phyloP scores from a whole-genome alignment of 495 filamentous ascomycete genomes.

The Opeltia flavorubescens region DNA sequence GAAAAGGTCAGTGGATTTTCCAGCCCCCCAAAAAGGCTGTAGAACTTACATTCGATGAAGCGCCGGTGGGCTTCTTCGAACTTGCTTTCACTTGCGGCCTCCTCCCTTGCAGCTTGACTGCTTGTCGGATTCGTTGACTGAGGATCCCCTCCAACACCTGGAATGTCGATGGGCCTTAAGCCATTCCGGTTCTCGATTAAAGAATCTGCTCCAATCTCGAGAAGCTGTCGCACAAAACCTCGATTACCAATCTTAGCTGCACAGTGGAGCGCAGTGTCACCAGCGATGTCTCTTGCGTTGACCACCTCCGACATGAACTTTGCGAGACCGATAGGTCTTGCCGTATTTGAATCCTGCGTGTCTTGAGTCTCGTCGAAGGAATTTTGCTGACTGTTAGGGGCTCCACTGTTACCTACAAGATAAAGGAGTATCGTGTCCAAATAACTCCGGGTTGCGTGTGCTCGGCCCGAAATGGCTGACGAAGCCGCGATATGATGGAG shows the following conservation, averaged over 20 bases:
- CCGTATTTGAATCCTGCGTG: constrained; percentile 7
- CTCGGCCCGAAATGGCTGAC: constrained; percentile 81
- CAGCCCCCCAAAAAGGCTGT: constrained; percentile 1
- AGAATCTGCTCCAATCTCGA: constrained; percentile 86
- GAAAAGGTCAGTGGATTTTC: constrained; percentile 17
- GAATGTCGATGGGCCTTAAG: constrained; percentile 71
- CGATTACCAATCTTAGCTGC: constrained; percentile 81
- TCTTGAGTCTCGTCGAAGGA: constrained; percentile 17
- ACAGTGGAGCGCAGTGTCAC: constrained; percentile 88
- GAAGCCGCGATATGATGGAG: constrained; percentile 92
- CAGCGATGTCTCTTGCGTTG: constrained; percentile 79
- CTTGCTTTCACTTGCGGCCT: constrained; percentile 31
- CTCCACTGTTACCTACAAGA: constrained; percentile 71
- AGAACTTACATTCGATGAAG: constrained; percentile 48
- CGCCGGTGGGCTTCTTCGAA: constrained; percentile 50
- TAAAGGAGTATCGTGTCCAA: constrained; percentile 86
- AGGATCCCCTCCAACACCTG: constrained; percentile 63
- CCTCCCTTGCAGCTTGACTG: constrained; percentile 18
- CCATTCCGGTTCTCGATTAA: constrained; percentile 79
- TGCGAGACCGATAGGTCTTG: constrained; percentile 62
- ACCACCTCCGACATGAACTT: constrained; percentile 94
- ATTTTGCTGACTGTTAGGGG: constrained; percentile 40
- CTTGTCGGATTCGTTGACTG: constrained; percentile 28
- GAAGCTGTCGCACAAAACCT: constrained; percentile 79
- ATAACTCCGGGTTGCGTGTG: constrained; percentile 76